Evolutionary conservation across 192 early-diverging fungal genomes (phyloP), one percentile per base, ranked within the genome.

Genomic region (Paraglomus occultum): DNA sequence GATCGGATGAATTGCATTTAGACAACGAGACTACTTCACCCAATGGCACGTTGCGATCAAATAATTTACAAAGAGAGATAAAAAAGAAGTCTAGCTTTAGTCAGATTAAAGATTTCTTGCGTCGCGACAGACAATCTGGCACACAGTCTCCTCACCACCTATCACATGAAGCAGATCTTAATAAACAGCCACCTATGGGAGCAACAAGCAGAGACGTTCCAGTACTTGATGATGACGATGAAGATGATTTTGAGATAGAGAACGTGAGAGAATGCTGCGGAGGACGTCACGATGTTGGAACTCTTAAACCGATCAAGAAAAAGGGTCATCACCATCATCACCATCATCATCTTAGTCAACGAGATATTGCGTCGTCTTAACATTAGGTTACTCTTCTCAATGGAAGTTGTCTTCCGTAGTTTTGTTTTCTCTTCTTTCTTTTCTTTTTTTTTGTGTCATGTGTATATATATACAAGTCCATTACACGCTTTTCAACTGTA

Each of bases 191-290:
- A 43, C 22, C 40, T 14, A 51, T 31, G 11, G 4, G 17, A 15
- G 31, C 23, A 51, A 20, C 8, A 39, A 43, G 10, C 10, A 40
- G 22, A 6, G 31, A 31, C 31, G 31, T 31, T 31, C 31, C 31
- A 31, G 12, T 53, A 43, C 50, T 43, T 52, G 65, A 67, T 11
- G 11, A 52, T 52, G n/a, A 52, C 22, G 5, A 52, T 12, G 51
- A 52, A n/a, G 65, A 67, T 11, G n/a, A 45, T 31, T 22, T 43
- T 11, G 65, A 67, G 51, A 53, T 67, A 22, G 65, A 67, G 23
- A 67, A 67, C 53, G 65, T 67, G 18, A 22, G 65, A 15, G 43
- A 67, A 67, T 67, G 65, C 20, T 67, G 65, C 44, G 65, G 53
- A n/a, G 65, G 65, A 1, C 65, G 65, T 31, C 65, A 67, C 45